These are phyloP conservation scores for Candida insectalens DNA, from an alignment of 805 yeast genomes.

Conservation along the genomic window DNA sequence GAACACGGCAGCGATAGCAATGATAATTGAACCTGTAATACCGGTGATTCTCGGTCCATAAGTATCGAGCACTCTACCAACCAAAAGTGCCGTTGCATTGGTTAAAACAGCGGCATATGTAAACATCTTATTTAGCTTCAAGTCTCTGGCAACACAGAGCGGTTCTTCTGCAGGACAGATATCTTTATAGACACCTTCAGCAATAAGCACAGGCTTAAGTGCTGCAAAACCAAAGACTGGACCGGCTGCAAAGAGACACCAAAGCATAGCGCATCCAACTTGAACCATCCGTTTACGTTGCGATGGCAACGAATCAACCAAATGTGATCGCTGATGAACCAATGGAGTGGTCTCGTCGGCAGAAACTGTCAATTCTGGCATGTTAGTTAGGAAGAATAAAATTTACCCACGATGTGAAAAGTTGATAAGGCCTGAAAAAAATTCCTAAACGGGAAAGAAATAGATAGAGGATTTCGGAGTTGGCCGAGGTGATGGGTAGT, in stretches of 20 bases:
- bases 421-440: too few relatives aligned
- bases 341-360: constrained; percentile 19
- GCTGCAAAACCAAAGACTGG: constrained; percentile 96
- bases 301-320: constrained; percentile 13
- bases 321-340: constrained; percentile 4
- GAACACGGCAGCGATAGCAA: constrained; percentile 43
- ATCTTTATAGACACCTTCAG: constrained; percentile 67
- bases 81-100: constrained; percentile 72
- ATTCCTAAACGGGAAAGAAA: too few relatives aligned
- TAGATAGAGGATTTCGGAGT: too few relatives aligned
- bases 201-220: constrained; percentile 68
- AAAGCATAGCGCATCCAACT: constrained; percentile 61
- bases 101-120: constrained; percentile 82
- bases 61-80: constrained; percentile 68
- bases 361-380: too few relatives aligned
- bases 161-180: constrained; percentile 33
- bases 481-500: too few relatives aligned
- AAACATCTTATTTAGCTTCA: constrained; percentile 73
- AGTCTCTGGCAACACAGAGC: constrained; percentile 67
- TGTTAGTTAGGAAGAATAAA: too few relatives aligned
- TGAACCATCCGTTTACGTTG: constrained; percentile 34
- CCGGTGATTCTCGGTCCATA: constrained; percentile 80
- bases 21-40: constrained; percentile 53
- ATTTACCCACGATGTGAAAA: too few relatives aligned
- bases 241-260: constrained; percentile 92